Evolutionary conservation across 2,329 filamentous ascomycete genomes (phyloP).

Genomic region (Epichloe glyceriae): DNA sequence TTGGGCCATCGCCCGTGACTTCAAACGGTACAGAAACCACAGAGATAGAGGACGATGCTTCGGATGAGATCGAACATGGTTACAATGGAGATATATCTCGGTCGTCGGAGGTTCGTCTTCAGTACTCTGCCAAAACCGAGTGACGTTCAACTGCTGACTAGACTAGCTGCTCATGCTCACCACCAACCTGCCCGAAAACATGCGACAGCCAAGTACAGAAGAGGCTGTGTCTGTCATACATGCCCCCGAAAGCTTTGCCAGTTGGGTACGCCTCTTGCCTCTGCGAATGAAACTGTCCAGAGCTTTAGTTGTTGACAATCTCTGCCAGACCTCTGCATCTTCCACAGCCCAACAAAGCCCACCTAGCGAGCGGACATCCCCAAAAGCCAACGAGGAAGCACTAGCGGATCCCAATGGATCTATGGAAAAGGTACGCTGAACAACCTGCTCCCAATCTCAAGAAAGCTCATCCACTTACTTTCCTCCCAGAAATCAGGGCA

Average conservation of each 20-base stretch:
- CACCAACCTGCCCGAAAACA: slow-evolving; percentile 43
- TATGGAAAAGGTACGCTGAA: slow-evolving; percentile 13
- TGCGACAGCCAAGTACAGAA: slow-evolving; percentile 51
- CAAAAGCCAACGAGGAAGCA: slow-evolving; percentile 24
- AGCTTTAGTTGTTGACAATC: neutral
- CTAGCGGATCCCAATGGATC: slow-evolving; percentile 13
- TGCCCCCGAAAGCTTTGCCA: slow-evolving; percentile 68
- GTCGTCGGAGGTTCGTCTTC: slow-evolving; percentile 19
- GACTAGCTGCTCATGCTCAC: slow-evolving; percentile 37
- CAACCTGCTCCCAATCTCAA: neutral
- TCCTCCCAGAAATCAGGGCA: slow-evolving; percentile 7
- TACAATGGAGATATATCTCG: slow-evolving; percentile 10
- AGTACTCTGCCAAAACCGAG: neutral
- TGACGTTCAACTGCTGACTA: slow-evolving; percentile 1
- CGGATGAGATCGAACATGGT: slow-evolving; percentile 41
- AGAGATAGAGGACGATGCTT: slow-evolving; percentile 68
- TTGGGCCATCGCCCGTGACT: slow-evolving; percentile 73
- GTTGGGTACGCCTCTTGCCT: slow-evolving; percentile 48
- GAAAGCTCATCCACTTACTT: neutral
- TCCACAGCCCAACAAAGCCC: slow-evolving; percentile 22
- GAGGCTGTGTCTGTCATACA: slow-evolving; percentile 86
- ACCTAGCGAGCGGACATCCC: slow-evolving; percentile 22
- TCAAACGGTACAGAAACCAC: slow-evolving; percentile 74
- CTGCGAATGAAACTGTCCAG: no score
- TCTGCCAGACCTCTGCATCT: slow-evolving; percentile 28